A percentile compares a stretch with the other conserved stretches of the same genome.
Conservation (phyloP, 352 stramenopile genomes). For the Phytophthora lateralis region DNA sequence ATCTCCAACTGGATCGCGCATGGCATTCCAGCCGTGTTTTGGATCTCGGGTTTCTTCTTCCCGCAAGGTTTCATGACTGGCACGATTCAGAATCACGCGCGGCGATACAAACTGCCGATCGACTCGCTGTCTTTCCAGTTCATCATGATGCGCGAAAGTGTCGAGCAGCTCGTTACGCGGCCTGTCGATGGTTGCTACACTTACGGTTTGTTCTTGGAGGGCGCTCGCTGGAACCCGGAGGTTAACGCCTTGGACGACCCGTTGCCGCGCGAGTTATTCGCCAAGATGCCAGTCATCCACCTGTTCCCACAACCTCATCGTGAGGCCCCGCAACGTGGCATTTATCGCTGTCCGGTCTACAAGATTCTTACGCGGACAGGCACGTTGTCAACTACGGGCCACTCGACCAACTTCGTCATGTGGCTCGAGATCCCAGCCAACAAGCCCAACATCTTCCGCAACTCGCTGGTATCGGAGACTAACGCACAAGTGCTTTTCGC, state of each 20-base stretch:
- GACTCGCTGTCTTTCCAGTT: slow-evolving; percentile 87
- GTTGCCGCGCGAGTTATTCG: slow-evolving; percentile 93
- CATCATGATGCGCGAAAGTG: slow-evolving; percentile 63
- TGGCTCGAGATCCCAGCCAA: slow-evolving; percentile 95
- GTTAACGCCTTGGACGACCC: slow-evolving; percentile 85
- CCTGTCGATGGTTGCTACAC: slow-evolving; percentile 43
- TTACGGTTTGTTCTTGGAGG: slow-evolving; percentile 45
- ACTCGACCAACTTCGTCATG: slow-evolving; percentile 93
- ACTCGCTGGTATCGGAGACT: slow-evolving; percentile 92
- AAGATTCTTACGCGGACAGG: slow-evolving; percentile 93
- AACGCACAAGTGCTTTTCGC: slow-evolving; percentile 90
- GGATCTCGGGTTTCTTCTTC: slow-evolving; percentile 94
- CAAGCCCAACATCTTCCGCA: slow-evolving; percentile 80
- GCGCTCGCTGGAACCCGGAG: slow-evolving; percentile 48
- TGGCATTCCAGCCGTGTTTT: slow-evolving; percentile 86
- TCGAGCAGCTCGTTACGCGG: slow-evolving; percentile 43
- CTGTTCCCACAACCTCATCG: slow-evolving; percentile 84
- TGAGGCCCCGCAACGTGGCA: slow-evolving; percentile 65
- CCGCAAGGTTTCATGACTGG: slow-evolving; percentile 93
- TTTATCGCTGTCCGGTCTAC: slow-evolving; percentile 96
- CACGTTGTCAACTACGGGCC: slow-evolving; percentile 45
- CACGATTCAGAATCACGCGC: slow-evolving; percentile 93
- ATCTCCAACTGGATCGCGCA: slow-evolving; percentile 74
- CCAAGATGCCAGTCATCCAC: slow-evolving; percentile 91
- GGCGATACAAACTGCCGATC: slow-evolving; percentile 83